phyloP scores from a whole-genome alignment of 208 protist species.

The Trypanosoma lewisi region DNA sequence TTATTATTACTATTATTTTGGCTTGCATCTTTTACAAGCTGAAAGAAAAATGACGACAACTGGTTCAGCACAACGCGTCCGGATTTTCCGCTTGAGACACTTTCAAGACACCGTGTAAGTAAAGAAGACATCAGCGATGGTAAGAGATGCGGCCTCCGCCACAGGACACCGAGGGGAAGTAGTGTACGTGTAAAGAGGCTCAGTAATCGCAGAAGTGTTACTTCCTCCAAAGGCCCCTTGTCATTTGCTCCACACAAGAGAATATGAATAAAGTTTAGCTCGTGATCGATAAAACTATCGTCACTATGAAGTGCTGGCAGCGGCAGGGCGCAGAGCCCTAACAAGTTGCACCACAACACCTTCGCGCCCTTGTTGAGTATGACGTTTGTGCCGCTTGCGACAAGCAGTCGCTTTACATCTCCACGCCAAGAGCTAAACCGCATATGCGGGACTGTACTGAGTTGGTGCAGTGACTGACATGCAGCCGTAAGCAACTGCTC shows the following conservation, averaged over 20 bases:
- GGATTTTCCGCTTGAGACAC: slow-evolving; percentile 32
- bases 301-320: slow-evolving; percentile 27
- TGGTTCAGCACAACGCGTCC: slow-evolving; percentile 45
- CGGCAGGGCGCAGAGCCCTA: slow-evolving; percentile 31
- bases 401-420: slow-evolving; percentile 31
- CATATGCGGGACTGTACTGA: slow-evolving; percentile 32
- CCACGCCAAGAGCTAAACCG: slow-evolving; percentile 25
- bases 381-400: slow-evolving; percentile 1
- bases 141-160: slow-evolving; percentile 47
- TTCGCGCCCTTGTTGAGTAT: not conserved
- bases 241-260: not conserved
- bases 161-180: slow-evolving; percentile 42
- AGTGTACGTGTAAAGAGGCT: slow-evolving; percentile 31
- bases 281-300: slow-evolving; percentile 25
- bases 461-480: slow-evolving; percentile 12
- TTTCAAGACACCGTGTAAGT: slow-evolving; percentile 44
- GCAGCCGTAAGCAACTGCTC: slow-evolving; percentile 20
- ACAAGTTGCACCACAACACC: slow-evolving; percentile 20
- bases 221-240: slow-evolving; percentile 8
- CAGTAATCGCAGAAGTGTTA: slow-evolving; percentile 25
- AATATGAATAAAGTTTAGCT: slow-evolving; percentile 20
- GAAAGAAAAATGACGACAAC: slow-evolving; percentile 53
- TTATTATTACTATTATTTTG: slow-evolving; percentile 16
- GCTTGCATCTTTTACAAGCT: slow-evolving; percentile 42
- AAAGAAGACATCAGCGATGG: slow-evolving; percentile 46